Base-by-base conservation (phyloP, 352 stramenopile species). In the Salisapilia sapeloensis region DNA sequence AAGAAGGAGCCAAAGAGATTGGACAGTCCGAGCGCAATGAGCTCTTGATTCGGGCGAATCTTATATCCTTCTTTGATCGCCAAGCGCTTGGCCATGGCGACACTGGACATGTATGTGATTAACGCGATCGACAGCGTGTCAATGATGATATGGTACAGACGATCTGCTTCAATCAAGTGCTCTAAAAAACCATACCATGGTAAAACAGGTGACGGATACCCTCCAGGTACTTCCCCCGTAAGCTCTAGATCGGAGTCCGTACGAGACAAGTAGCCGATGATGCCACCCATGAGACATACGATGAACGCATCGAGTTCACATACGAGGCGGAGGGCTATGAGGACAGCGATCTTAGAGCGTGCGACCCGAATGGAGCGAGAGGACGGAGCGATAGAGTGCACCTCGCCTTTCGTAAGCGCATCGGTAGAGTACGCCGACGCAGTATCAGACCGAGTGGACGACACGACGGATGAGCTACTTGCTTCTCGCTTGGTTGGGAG, bases 21-120 rank as follows among this genome's bases (percentile, higher is more conserved):
- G 4, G 71, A 66, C 30, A 92, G 44, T 4, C 82, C 82, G 5
- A 96, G 51, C 13, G 60, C 79, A 21, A 92, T 56, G 3, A 96
- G 61, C 50, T 96, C 85, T 28, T 86, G 53, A 33, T 77, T 79
- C 12, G 69, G 46, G 2, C 58, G 44, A 15, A 92, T 69, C 23
- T 63, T 53, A 25, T 80, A 76, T n/a, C 53, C 64, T 46, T 85
- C 70, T 24, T 78, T 76, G 37, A 69, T 61, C 6, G 81, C 78
- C 4, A 93, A 44, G 4, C 63, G 58, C 44, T 94, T 92, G 19
- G 69, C 70, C 54, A 95, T 90, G 3, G 75, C 71, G 50, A 93
- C 76, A 28, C 65, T 86, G 29, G 87, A 71, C 65, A 94, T 89
- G 61, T 90, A 94, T n/a, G 65, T 69, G 14, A 95, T 69, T 48